Percentiles rank a stretch among this genome's conserved stretches.
Conservation (phyloP, 306 rosid genomes). For the Malus fusca region DNA sequence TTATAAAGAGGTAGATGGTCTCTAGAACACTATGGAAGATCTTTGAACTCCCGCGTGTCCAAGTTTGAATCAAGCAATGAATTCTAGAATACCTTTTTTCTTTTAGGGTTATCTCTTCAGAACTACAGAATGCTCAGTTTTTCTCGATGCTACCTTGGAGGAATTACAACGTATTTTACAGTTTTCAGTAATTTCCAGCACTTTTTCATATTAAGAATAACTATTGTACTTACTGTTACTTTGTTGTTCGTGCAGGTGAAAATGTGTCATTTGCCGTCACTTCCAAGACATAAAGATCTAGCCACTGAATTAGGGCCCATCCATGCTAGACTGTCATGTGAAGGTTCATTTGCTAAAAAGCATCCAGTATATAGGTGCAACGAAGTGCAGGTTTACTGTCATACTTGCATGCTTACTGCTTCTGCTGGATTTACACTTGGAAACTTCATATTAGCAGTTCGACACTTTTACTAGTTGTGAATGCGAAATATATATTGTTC, state of each 20-base stretch:
- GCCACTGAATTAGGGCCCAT: constrained; percentile 53
- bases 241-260: constrained; percentile 47
- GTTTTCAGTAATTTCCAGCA: neutral
- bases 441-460: neutral
- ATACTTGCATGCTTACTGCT: constrained; percentile 15
- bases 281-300: constrained; percentile 68
- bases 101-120: neutral
- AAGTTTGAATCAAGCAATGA: neutral
- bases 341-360: constrained; percentile 51
- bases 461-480: neutral
- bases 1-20: neutral
- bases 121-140: neutral
- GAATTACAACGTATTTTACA: neutral
- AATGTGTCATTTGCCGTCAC: constrained; percentile 55
- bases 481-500: neutral
- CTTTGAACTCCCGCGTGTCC: neutral
- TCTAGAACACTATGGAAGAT: neutral
- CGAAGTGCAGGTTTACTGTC: constrained; percentile 66
- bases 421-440: neutral
- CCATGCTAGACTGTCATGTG: constrained; percentile 53
- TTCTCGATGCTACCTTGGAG: neutral
- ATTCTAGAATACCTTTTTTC: neutral
- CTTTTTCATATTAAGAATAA: neutral
- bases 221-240: neutral
- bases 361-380: constrained; percentile 88